Percentiles rank a stretch among this genome's conserved stretches.
These are phyloP conservation scores for Pyrenophora teres DNA, from an alignment of 2,329 filamentous ascomycete species.

Conservation along the genomic window DNA sequence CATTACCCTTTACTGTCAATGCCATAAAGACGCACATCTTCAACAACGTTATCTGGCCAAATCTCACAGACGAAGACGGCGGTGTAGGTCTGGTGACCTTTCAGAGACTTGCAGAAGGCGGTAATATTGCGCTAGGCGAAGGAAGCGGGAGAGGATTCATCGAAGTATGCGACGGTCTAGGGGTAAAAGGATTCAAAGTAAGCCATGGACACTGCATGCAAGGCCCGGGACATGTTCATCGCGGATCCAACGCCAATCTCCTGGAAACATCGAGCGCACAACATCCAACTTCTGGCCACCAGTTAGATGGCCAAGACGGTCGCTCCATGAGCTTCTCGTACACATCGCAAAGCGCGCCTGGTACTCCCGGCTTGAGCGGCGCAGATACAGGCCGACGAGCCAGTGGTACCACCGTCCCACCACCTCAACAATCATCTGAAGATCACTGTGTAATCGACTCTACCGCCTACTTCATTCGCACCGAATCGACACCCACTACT, in stretches of 20 bases:
- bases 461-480: slow-evolving; percentile 90
- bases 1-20: slow-evolving; percentile 83
- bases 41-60: slow-evolving; percentile 98
- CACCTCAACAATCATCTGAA: slow-evolving; percentile 24
- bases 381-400: slow-evolving; percentile 26
- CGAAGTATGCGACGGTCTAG: slow-evolving; percentile 84
- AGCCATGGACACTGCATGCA: slow-evolving; percentile 91
- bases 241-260: slow-evolving; percentile 50
- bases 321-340: slow-evolving; percentile 44
- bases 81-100: slow-evolving; percentile 93
- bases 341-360: slow-evolving; percentile 41
- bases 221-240: slow-evolving; percentile 51
- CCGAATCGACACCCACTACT: slow-evolving; percentile 54
- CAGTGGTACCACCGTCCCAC: slow-evolving; percentile 17
- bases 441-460: slow-evolving; percentile 76
- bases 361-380: slow-evolving; percentile 37
- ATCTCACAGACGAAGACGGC: slow-evolving; percentile 92
- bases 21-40: slow-evolving; percentile 95
- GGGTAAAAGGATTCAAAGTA: slow-evolving; percentile 84
- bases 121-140: slow-evolving; percentile 80
- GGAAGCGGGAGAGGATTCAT: slow-evolving; percentile 82
- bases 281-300: slow-evolving; percentile 24
- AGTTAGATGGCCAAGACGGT: slow-evolving; percentile 31
- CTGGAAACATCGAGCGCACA: slow-evolving; percentile 43
- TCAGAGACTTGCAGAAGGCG: slow-evolving; percentile 83